Evolutionary conservation across 495 filamentous ascomycete genomes (phyloP).

Genomic region (Penicillium riverlandense): DNA sequence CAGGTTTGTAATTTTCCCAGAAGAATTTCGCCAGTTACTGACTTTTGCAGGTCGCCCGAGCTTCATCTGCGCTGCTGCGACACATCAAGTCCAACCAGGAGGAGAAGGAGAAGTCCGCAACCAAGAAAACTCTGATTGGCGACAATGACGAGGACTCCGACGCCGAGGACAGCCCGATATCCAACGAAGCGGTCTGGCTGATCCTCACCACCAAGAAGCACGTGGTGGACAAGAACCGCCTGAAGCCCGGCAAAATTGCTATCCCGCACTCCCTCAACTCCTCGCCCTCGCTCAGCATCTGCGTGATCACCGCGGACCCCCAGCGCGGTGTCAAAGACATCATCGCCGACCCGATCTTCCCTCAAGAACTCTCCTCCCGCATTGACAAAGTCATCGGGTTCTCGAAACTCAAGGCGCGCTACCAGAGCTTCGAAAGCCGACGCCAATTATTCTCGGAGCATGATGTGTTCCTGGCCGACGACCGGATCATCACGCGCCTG

Average conservation of each 20-base stretch:
- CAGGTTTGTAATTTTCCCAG: slow-evolving; percentile 40
- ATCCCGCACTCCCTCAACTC: slow-evolving; percentile 65
- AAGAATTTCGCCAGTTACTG: neutral
- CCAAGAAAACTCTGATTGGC: slow-evolving; percentile 69
- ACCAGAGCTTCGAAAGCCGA: slow-evolving; percentile 77
- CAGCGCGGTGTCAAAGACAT: slow-evolving; percentile 88
- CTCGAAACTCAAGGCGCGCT: slow-evolving; percentile 76
- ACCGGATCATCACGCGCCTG: slow-evolving; percentile 70
- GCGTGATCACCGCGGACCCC: slow-evolving; percentile 78
- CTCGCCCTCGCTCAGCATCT: slow-evolving; percentile 58
- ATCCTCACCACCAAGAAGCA: slow-evolving; percentile 86
- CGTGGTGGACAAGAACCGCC: slow-evolving; percentile 61
- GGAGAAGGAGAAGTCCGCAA: slow-evolving; percentile 44
- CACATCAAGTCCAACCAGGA: slow-evolving; percentile 66
- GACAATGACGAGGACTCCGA: slow-evolving; percentile 48
- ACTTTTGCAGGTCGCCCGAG: slow-evolving; percentile 57
- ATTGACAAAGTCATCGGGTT: slow-evolving; percentile 78
- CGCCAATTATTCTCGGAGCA: slow-evolving; percentile 78
- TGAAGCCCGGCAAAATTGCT: slow-evolving; percentile 69
- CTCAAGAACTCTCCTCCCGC: slow-evolving; percentile 57
- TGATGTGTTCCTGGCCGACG: slow-evolving; percentile 83
- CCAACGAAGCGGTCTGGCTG: slow-evolving; percentile 72
- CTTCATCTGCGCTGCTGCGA: slow-evolving; percentile 70
- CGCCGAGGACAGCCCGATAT: slow-evolving; percentile 27
- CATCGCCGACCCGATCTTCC: slow-evolving; percentile 67